Base-by-base conservation (phyloP, 2,329 filamentous ascomycete species). In the Colletotrichum sp. region DNA sequence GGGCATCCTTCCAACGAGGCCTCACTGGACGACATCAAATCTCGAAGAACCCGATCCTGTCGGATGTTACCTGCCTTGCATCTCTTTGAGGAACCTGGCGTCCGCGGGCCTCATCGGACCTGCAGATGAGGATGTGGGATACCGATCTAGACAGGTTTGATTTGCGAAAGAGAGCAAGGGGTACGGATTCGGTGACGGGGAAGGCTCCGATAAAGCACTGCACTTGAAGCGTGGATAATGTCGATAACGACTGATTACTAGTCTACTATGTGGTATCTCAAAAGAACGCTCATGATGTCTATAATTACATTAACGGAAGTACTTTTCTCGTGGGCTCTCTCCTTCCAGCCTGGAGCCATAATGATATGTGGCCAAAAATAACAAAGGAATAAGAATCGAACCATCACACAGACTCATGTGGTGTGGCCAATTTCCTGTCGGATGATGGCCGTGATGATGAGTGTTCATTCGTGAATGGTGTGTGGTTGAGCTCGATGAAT, bases 341-440 rank as follows among this genome's bases (percentile, higher is more conserved):
- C 67, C 67, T 70, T 62, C 56, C 56, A 18, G 67, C 27, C 27
- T 62, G 67, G 67, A 34, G 56, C 67, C 36, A 3, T 52, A 39
- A 52, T 8, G n/a, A 22, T 22, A 25, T 52, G 2, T 52, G 43
- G n/a, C 43, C 6, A 15, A 61, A 32, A 9, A n/a, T 22, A 25
- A 15, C 16, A 32, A 28, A 8, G 9, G 34, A 61, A 48, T 5
- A 8, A 8, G 32, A 8, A n/a, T n/a, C 27, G 8, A 25, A 25
- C 34, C 32, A 27, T 18, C 60, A 74, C 16, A 75, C 70, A 4
- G 69, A 43, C 28, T 75, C 73, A 25, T 64, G 70, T n/a, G 70
- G 64, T 16, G 36, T 75, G 25, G 58, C 58, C 13, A 65, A 27
- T 22, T 68, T 73, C 34, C 39, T 73, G 18, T 56, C 61, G 2